A percentile compares a stretch with the other conserved stretches of the same genome.
Evolutionary conservation across 2,329 filamentous ascomycete genomes (phyloP).

Genomic region (Westerdykella ornata): DNA sequence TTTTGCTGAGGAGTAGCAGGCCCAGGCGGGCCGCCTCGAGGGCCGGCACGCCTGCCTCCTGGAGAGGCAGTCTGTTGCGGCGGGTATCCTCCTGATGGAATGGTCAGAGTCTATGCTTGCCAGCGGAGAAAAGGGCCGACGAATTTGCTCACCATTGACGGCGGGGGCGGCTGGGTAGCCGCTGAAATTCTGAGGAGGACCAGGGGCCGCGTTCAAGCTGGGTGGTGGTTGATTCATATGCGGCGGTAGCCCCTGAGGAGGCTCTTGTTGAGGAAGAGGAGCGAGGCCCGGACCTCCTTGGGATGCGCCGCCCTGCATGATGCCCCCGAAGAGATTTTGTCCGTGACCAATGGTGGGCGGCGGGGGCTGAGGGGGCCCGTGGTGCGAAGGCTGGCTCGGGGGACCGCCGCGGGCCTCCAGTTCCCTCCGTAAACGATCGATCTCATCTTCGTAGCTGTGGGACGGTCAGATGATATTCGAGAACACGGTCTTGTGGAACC

Average conservation of each 20-base stretch:
- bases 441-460: conserved; percentile 87
- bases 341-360: conserved; percentile 83
- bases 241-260: conserved; percentile 51
- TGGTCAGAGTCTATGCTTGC: background rate
- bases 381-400: conserved; percentile 63
- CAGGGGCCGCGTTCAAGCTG: conserved; percentile 51
- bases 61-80: conserved; percentile 82
- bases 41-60: conserved; percentile 65
- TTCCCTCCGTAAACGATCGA: conserved; percentile 77
- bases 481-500: background rate
- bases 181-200: conserved; percentile 63
- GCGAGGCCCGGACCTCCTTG: conserved; percentile 81
- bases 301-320: conserved; percentile 82
- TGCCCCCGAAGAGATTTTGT: conserved; percentile 84
- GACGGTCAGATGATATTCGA: conserved; percentile 8
- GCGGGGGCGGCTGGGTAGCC: conserved; percentile 56
- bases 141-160: conserved; percentile 51
- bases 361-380: conserved; percentile 73
- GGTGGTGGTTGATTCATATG: conserved; percentile 63
- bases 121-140: conserved; percentile 3
- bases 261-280: conserved; percentile 56
- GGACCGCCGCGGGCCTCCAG: conserved; percentile 66
- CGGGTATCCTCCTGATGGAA: conserved; percentile 57
- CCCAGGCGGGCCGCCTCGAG: conserved; percentile 51
- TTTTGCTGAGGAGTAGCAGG: conserved; percentile 90